A percentile compares a stretch with the other conserved stretches of the same genome.
Conservation (phyloP, 768 basidiomycete genomes). For the Suillus subaureus region DNA sequence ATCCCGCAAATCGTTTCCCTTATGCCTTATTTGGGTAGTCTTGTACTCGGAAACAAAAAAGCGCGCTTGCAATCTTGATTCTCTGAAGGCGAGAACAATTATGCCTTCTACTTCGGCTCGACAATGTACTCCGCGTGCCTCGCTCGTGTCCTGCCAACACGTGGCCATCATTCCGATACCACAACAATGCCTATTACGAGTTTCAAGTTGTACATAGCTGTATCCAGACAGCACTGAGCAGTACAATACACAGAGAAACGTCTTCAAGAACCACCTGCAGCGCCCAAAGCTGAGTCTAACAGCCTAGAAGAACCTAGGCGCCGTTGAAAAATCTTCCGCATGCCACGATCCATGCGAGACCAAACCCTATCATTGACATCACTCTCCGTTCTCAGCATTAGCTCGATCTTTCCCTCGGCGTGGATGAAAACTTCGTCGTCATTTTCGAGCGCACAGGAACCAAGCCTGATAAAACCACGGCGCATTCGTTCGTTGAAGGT, state of each 20-base stretch:
- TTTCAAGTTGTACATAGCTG: background rate
- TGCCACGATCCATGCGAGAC: conserved; percentile 29
- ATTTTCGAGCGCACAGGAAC: conserved; percentile 21
- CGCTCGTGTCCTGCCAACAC: background rate
- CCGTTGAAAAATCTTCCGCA: conserved; percentile 29
- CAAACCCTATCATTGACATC: conserved; percentile 14
- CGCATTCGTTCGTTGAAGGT: conserved; percentile 28
- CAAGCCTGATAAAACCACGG: conserved; percentile 24
- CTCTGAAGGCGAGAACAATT: conserved; percentile 6
- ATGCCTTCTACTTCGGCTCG: conserved; percentile 8
- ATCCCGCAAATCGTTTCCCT: conserved; percentile 16
- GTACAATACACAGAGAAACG: background rate
- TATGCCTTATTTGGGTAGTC: conserved; percentile 33
- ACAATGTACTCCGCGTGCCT: conserved; percentile 7
- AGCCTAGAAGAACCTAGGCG: background rate
- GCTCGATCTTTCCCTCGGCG: conserved; percentile 25
- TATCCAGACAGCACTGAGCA: background rate
- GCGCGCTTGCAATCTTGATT: conserved; percentile 1
- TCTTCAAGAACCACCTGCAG: background rate
- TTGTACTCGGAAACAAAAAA: conserved; percentile 34
- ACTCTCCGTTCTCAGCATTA: conserved; percentile 22
- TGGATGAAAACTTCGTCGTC: conserved; percentile 35
- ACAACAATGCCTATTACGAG: background rate
- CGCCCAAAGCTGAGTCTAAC: background rate
- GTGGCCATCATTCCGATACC: background rate